Base-by-base conservation (phyloP, 2,329 filamentous ascomycete genomes). In the Ophiocordyceps camponoti-saundersi region DNA sequence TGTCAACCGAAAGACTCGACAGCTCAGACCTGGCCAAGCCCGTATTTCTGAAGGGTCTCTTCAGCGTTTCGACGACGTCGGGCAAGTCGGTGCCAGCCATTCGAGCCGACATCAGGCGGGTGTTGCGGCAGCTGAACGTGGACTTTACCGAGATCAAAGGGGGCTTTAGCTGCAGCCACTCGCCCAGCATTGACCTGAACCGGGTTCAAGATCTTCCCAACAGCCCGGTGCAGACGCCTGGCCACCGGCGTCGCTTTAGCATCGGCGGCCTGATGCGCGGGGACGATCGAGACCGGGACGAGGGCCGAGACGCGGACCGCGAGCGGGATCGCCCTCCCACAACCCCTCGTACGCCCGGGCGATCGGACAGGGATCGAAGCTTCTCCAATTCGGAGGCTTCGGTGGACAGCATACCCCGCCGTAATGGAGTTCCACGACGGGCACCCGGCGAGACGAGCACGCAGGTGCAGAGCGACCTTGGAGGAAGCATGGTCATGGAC, bases 1-100 rank as follows among this genome's bases (percentile, higher is more conserved):
- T 72, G 26, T 81, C 78, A 10, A 77, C 72, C 2, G 78, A 82
- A 40, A 67, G 75, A 22, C 62, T 81, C 11, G 73, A 78, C 50
- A 79, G 77, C 53, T 80, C 83, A 6, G 87, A 93, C 53, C 77
- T 90, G 50, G 81, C 90, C 46, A 95, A 95, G 61, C 92, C 92
- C 0, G 92, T 96, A 3, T 96, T 84, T 61, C 75, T 98, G 48
- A 98, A 96, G 64, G 92, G 92, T 5, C 72, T 98, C 18, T 96
- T 98, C 67, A 96, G 90, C 57, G 92, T 96, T 47, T 93, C 87
- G 4, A 98, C 92, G 0, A 98, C 92, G 7, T 95, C 88, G 48
- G 92, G 82, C 58, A 94, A 93, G 59, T 86, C 90, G 1, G 77
- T 96, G 12, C 71, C 80, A 1, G 79, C 87, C 49, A 98, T 98